These are phyloP conservation scores for Phytophthora pini DNA, from an alignment of 352 stramenopile genomes.

Conservation along the genomic window DNA sequence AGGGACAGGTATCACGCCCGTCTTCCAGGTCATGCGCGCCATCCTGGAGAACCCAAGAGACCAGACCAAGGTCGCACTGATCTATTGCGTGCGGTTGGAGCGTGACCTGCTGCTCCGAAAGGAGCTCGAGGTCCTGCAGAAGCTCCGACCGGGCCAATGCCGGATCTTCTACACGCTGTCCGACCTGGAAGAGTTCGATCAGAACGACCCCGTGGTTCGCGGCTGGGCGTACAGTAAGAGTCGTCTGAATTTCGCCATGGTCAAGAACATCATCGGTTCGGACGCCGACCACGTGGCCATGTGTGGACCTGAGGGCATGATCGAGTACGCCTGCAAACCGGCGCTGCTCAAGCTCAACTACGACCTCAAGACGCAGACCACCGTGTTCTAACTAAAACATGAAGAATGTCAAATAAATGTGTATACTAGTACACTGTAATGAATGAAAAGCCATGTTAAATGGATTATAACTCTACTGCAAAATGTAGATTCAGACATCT, in stretches of 20 bases:
- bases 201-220: constrained; percentile 44
- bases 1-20: constrained; percentile 61
- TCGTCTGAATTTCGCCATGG: constrained; percentile 92
- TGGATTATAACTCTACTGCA: no score
- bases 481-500: no score
- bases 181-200: constrained; percentile 58
- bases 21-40: constrained; percentile 80
- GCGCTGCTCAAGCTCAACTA: constrained; percentile 90
- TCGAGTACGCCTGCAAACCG: constrained; percentile 93
- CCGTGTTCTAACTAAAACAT: constrained; percentile 35
- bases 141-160: constrained; percentile 47
- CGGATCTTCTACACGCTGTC: constrained; percentile 50
- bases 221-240: constrained; percentile 82
- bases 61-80: constrained; percentile 55
- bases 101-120: constrained; percentile 93
- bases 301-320: constrained; percentile 95
- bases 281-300: constrained; percentile 83
- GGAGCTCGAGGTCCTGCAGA: constrained; percentile 83
- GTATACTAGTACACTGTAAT: no score
- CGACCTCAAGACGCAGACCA: constrained; percentile 66
- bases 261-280: constrained; percentile 74
- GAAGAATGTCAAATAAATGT: neutral
- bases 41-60: constrained; percentile 68
- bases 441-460: no score
- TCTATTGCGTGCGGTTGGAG: constrained; percentile 89